Percentiles rank a stretch among this genome's conserved stretches.
These are phyloP conservation scores for Tephrocybe rancida DNA, from an alignment of 768 basidiomycete genomes.

Conservation along the genomic window DNA sequence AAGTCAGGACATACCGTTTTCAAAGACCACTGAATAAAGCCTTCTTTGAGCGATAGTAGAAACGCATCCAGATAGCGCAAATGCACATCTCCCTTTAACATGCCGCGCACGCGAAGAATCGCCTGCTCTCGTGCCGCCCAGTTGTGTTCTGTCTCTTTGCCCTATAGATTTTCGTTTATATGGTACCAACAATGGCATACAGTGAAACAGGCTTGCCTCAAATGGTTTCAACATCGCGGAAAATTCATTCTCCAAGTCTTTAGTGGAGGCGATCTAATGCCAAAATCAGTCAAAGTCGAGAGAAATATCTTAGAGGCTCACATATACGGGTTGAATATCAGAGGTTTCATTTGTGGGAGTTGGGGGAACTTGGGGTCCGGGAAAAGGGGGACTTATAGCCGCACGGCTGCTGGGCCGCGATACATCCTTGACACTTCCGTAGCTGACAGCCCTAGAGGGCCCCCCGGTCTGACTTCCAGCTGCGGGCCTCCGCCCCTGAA, in stretches of 20 bases:
- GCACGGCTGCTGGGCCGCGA: conserved; percentile 66
- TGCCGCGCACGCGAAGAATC: conserved; percentile 79
- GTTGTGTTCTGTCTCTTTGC: conserved; percentile 97
- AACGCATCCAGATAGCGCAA: conserved; percentile 75
- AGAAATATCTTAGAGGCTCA: conserved; percentile 35
- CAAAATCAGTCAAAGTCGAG: background rate
- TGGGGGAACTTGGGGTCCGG: conserved; percentile 36
- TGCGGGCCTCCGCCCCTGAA: conserved; percentile 57
- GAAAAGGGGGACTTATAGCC: conserved; percentile 37
- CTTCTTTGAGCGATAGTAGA: conserved; percentile 70
- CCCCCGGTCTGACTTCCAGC: conserved; percentile 34
- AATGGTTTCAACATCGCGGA: conserved; percentile 76
- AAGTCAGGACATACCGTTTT: conserved; percentile 67
- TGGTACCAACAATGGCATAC: background rate
- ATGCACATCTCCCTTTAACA: conserved; percentile 87
- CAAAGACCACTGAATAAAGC: conserved; percentile 78
- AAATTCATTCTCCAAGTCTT: conserved; percentile 89
- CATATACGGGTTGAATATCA: conserved; percentile 70
- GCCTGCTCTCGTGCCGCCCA: conserved; percentile 85
- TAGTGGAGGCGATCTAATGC: conserved; percentile 74
- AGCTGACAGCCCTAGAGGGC: conserved; percentile 49
- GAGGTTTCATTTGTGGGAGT: conserved; percentile 41
- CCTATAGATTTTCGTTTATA: conserved; percentile 46
- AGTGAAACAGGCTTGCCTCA: conserved; percentile 52
- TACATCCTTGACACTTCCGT: conserved; percentile 48